These are phyloP conservation scores for Daldinia decipiens DNA, from an alignment of 495 filamentous ascomycete genomes.

Conservation along the genomic window DNA sequence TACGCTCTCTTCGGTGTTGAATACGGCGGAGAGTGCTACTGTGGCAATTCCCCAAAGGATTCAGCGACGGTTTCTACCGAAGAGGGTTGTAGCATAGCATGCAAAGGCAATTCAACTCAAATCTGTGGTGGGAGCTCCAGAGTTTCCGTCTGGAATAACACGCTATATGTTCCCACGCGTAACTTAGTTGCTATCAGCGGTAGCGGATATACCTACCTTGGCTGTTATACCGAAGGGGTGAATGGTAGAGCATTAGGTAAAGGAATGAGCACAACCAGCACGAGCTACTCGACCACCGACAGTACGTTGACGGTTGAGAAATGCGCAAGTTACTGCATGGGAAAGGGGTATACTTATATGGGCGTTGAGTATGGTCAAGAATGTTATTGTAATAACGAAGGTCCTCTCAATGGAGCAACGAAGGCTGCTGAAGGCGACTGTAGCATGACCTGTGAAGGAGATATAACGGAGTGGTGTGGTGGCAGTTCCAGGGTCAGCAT, in stretches of 20 bases:
- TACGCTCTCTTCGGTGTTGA: slow-evolving; percentile 42
- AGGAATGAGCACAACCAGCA: not conserved
- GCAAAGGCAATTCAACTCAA: slow-evolving; percentile 46
- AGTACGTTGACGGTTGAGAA: slow-evolving; percentile 47
- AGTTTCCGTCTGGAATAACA: slow-evolving; percentile 35
- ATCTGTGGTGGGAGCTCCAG: slow-evolving; percentile 39
- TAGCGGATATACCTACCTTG: slow-evolving; percentile 26
- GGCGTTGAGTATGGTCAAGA: slow-evolving; percentile 49
- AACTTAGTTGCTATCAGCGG: slow-evolving; percentile 8
- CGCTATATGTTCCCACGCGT: slow-evolving; percentile 25
- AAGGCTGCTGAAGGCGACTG: slow-evolving; percentile 40
- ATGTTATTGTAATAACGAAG: slow-evolving; percentile 47
- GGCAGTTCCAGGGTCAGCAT: slow-evolving; percentile 38
- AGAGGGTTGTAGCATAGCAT: slow-evolving; percentile 50
- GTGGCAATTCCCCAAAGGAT: slow-evolving; percentile 40
- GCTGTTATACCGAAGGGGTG: slow-evolving; percentile 37
- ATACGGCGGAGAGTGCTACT: slow-evolving; percentile 50
- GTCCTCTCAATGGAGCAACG: slow-evolving; percentile 30
- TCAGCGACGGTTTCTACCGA: slow-evolving; percentile 5
- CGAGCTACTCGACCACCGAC: slow-evolving; percentile 24
- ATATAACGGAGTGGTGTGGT: slow-evolving; percentile 46
- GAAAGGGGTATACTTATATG: slow-evolving; percentile 35
- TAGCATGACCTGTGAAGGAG: slow-evolving; percentile 45
- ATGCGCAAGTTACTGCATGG: slow-evolving; percentile 49
- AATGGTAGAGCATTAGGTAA: slow-evolving; percentile 39